A percentile compares a stretch with the other conserved stretches of the same genome.
Conservation (phyloP, 768 basidiomycete genomes). For the Hericium alpestre region DNA sequence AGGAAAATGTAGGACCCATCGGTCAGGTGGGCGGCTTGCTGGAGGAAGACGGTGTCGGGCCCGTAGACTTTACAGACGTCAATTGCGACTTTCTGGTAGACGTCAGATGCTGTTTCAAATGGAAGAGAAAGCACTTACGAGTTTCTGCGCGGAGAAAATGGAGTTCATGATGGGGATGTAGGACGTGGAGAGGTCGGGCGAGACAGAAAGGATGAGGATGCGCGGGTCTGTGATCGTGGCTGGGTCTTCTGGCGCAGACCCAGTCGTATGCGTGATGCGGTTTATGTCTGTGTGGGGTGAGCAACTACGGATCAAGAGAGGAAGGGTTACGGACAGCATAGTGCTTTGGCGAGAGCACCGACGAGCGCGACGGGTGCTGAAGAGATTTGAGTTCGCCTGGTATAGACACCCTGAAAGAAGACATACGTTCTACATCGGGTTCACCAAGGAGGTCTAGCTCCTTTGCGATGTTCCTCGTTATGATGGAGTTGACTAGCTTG, state of each 20-base stretch:
- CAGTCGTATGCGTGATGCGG: conserved; percentile 32
- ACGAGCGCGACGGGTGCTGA: conserved; percentile 66
- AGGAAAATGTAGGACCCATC: conserved; percentile 88
- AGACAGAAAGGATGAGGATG: conserved; percentile 79
- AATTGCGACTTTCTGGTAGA: conserved; percentile 83
- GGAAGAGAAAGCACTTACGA: conserved; percentile 38
- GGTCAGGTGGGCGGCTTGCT: conserved; percentile 93
- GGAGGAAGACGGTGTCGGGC: conserved; percentile 86
- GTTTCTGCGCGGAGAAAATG: conserved; percentile 97
- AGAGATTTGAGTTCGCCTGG: conserved; percentile 1
- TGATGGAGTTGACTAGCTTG: conserved; percentile 57
- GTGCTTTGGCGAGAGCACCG: conserved; percentile 80
- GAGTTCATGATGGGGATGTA: conserved; percentile 99
- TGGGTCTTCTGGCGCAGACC: conserved; percentile 22
- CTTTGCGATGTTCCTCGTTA: conserved; percentile 49
- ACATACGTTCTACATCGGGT: conserved; percentile 39
- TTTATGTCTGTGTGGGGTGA: conserved; percentile 52
- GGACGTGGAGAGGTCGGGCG: conserved; percentile 77
- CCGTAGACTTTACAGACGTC: conserved; percentile 91
- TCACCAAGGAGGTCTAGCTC: conserved; percentile 48
- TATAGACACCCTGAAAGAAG: conserved; percentile 10
- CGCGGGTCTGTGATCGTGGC: conserved; percentile 37
- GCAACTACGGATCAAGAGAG: not conserved
- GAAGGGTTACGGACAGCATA: conserved; percentile 58
- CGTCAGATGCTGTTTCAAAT: not conserved